Evolutionary conservation across 2,329 filamentous ascomycete genomes (phyloP).

Genomic region (Diaporthe sp.): DNA sequence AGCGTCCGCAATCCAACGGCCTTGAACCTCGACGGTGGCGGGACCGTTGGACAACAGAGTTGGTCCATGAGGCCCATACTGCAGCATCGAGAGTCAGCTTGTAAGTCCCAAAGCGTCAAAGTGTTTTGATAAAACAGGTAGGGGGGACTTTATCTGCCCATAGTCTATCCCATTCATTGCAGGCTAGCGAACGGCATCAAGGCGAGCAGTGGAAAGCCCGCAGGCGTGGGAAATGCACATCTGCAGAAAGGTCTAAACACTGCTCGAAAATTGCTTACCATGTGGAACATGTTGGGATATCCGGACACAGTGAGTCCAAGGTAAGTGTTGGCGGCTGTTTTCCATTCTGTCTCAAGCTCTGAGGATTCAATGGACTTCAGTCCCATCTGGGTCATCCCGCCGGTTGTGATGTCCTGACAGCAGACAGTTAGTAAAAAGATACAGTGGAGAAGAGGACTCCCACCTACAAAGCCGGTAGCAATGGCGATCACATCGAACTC

Average conservation of each 20-base stretch:
- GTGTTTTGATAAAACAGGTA: background rate
- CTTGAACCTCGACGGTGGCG: conserved; percentile 67
- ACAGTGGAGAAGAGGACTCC: background rate
- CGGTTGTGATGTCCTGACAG: conserved; percentile 38
- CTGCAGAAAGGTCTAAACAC: background rate
- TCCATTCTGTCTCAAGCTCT: conserved; percentile 60
- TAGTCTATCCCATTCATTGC: background rate
- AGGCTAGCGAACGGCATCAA: background rate
- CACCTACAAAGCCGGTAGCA: conserved; percentile 62
- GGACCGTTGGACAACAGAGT: conserved; percentile 71
- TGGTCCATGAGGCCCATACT: conserved; percentile 69
- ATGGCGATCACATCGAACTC: conserved; percentile 61
- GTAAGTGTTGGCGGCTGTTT: conserved; percentile 57
- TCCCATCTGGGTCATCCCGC: conserved; percentile 60
- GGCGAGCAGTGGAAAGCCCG: background rate
- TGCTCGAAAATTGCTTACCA: conserved; percentile 42
- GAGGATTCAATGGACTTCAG: conserved; percentile 56
- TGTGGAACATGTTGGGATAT: conserved; percentile 66
- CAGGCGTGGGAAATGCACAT: background rate
- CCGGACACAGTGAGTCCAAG: conserved; percentile 59
- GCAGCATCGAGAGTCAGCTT: background rate
- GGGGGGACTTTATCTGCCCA: background rate
- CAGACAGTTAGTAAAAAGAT: background rate
- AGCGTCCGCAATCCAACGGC: conserved; percentile 66
- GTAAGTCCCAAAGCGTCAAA: background rate